Evolutionary conservation across 2,329 filamentous ascomycete species (phyloP), one percentile per base, ranked within the genome.

Genomic region (Byssochlamys sp.): DNA sequence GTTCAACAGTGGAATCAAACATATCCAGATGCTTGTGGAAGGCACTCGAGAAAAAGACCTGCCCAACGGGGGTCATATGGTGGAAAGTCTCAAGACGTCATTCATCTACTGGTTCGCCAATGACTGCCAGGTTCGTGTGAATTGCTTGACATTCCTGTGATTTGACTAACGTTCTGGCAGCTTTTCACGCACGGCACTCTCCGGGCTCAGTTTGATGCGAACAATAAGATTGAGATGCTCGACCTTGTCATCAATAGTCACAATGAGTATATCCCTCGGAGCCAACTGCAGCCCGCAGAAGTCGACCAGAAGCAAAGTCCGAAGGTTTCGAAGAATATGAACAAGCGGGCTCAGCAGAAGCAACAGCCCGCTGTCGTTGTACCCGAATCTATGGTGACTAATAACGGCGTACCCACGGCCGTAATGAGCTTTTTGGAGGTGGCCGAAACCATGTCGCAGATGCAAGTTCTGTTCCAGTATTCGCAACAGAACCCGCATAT

Each of bases 71-170:
- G 84, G 84, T 52, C 85, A 88, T 66, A 86, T 86, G 64, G 86
- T 96, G 25, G 87, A 90, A 64, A 90, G 89, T 67, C 77, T 78
- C 26, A 88, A 85, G 66, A 85, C 90, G 27, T 94, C 85, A 66
- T 84, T 97, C 58, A 87, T 94, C 4, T 95, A 96, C 70, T 95
- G 89, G 83, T 96, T 92, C 67, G 84, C 88, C 55, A 90, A 88
- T 61, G 88, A 87, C 55, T 88, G 87, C 59, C 90, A 94, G 69
- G 89, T 92, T 79, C 73, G 84, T 79, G 52, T n/a, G 35, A 35
- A 14, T 49, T 26, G 12, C 33, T 11, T 31, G 6, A 19, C 45
- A 14, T 14, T 28, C 4, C 11, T 29, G 24, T 7, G 19, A 52
- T 39, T 10, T 4, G 19, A 27, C 53, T 60, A 58, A 59, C 52